Conservation (phyloP, 306 rosid species). For the Lagenaria siceraria region DNA sequence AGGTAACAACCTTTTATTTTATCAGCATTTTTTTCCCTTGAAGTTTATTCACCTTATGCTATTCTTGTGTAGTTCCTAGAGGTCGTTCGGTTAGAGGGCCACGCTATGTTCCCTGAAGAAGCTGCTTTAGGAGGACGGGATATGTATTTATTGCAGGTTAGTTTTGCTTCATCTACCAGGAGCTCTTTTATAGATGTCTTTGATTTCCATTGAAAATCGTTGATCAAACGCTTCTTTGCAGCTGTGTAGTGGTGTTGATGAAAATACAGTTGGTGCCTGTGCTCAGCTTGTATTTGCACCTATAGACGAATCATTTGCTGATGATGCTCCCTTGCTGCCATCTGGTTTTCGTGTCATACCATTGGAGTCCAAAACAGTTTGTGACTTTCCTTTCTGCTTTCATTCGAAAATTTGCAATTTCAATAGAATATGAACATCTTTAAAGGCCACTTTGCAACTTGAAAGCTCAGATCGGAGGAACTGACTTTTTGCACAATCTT, state of each 20-base stretch:
- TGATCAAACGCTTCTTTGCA: slow-evolving; percentile 15
- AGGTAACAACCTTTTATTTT: slow-evolving; percentile 27
- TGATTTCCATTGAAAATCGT: not conserved
- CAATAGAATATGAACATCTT: not conserved
- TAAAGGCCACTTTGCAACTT: not conserved
- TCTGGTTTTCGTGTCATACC: slow-evolving; percentile 96
- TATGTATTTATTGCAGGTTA: slow-evolving; percentile 79
- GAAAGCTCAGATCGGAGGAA: not conserved
- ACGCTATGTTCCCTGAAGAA: slow-evolving; percentile 81
- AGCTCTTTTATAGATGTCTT: not conserved
- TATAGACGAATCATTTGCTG: slow-evolving; percentile 92
- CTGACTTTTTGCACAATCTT: not conserved
- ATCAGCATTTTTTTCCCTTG: not conserved
- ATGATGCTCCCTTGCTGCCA: slow-evolving; percentile 84
- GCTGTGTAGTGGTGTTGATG: slow-evolving; percentile 94
- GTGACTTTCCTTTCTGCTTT: not conserved
- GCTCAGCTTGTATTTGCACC: slow-evolving; percentile 98
- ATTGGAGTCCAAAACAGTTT: slow-evolving; percentile 75
- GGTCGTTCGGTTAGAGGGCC: slow-evolving; percentile 94
- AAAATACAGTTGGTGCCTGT: slow-evolving; percentile 70
- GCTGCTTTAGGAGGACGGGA: slow-evolving; percentile 61
- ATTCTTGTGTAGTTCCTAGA: slow-evolving; percentile 57
- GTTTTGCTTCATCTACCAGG: not conserved
- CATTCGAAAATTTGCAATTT: not conserved
- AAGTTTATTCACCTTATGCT: not conserved